phyloP scores from a whole-genome alignment of 495 filamentous ascomycete species.

The Pseudoneurospora amorphoporcata region DNA sequence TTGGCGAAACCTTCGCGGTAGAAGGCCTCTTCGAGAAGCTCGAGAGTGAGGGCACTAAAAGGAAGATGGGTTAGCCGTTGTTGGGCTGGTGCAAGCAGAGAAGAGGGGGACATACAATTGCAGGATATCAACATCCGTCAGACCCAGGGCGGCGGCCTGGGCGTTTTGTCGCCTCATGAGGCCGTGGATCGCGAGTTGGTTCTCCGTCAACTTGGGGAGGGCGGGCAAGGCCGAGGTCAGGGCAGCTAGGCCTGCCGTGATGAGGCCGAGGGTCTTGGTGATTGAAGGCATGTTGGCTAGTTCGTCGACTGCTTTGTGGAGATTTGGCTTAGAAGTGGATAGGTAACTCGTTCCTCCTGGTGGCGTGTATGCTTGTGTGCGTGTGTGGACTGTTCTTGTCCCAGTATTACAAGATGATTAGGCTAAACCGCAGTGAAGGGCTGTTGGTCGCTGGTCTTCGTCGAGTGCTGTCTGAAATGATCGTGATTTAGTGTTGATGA shows the following conservation, averaged over 20 bases:
- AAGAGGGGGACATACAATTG: slow-evolving; percentile 48
- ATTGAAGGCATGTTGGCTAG: slow-evolving; percentile 36
- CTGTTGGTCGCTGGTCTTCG: neutral
- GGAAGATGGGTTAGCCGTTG: slow-evolving; percentile 11
- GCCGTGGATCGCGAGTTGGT: slow-evolving; percentile 34
- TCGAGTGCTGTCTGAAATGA: neutral
- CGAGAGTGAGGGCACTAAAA: slow-evolving; percentile 49
- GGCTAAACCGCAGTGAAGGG: slow-evolving; percentile 2
- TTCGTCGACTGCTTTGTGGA: neutral
- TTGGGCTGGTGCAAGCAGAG: neutral
- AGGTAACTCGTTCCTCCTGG: slow-evolving; percentile 4
- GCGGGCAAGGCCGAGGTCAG: slow-evolving; percentile 35
- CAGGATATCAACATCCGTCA: slow-evolving; percentile 56
- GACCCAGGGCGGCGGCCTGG: slow-evolving; percentile 38
- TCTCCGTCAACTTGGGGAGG: slow-evolving; percentile 31
- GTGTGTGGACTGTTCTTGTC: neutral
- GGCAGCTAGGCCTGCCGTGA: slow-evolving; percentile 35
- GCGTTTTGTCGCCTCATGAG: slow-evolving; percentile 42
- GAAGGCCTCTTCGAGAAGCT: slow-evolving; percentile 53
- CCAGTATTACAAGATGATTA: slow-evolving; percentile 34
- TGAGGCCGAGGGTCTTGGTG: slow-evolving; percentile 30
- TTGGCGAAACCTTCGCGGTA: slow-evolving; percentile 52
- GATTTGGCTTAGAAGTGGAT: neutral
- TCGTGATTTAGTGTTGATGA: neutral
- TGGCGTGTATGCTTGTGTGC: slow-evolving; percentile 9